Evolutionary conservation across 257 asterid genomes (phyloP), one percentile per base, ranked within the genome.

Genomic region (Asclepias syriaca): DNA sequence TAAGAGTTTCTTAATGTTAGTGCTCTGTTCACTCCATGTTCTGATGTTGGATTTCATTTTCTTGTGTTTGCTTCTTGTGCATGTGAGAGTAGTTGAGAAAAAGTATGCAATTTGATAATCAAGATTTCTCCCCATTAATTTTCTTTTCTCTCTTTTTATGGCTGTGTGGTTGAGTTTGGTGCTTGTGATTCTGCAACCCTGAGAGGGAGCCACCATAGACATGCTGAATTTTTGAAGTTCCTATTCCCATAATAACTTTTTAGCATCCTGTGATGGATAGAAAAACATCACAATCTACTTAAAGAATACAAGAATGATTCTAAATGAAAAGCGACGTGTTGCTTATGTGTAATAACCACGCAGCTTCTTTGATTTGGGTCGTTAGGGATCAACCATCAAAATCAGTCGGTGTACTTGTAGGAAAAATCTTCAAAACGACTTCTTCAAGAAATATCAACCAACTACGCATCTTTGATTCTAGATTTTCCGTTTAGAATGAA

Each of bases 331-430:
- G 59, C 27, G 59, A 54, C 6, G 59, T 54, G 39, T 78, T 63
- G 87, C 74, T 87, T 76, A 63, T 65, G 70, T 65, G 78, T 69
- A 56, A 34, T 60, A 69, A 79, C 71, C 77, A 81, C 65, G 77
- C 14, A 66, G 60, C 24, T 58, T 50, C 12, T 21, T 13, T 13
- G 43, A 58, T 21, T 19, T 13, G 18, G 55, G 49, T 18, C 11
- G 4, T 15, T 69, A 5, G 22, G 18, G 9, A 66, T 9, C 3
- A 21, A 9, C 16, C 12, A 2, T 22, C 59, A 48, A 68, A 24
- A 24, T 66, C 43, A 27, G n/a, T 68, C 8, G 22, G 37, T 16
- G 13, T n/a, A 18, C 48, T 40, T 40, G 10, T 40, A 40, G 1
- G 45, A 21, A 56, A 56, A 8, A 29, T 22, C 63, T 21, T n/a